A percentile compares a stretch with the other conserved stretches of the same genome.
Conservation (phyloP, 2,329 filamentous ascomycete species). For the Cladosporium phlei region DNA sequence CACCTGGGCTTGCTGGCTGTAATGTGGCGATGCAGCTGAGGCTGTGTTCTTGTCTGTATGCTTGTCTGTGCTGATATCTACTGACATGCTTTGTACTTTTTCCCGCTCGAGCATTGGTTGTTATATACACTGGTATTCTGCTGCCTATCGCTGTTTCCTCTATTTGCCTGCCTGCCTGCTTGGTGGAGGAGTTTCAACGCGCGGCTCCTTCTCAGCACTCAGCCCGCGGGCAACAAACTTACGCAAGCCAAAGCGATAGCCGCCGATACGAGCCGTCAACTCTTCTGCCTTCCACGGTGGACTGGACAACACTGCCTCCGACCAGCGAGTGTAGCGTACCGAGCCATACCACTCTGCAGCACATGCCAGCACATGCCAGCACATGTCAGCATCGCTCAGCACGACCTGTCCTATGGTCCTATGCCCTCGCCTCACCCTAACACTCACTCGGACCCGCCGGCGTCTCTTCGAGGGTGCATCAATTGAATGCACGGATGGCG, state of each 20-base stretch:
- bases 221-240: constrained; percentile 3
- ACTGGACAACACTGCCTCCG: too few relatives aligned
- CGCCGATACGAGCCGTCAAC: background rate
- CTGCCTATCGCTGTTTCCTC: background rate
- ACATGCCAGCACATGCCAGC: background rate
- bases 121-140: constrained; percentile 4
- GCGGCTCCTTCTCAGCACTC: background rate
- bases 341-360: background rate
- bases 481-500: constrained; percentile 2
- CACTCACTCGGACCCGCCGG: constrained; percentile 4
- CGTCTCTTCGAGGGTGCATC: constrained; percentile 3
- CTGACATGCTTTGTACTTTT: background rate
- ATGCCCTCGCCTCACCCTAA: background rate
- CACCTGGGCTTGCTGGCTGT: background rate
- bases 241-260: constrained; percentile 6
- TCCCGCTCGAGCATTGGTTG: background rate
- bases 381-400: too few relatives aligned
- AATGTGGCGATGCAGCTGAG: constrained; percentile 1
- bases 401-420: too few relatives aligned
- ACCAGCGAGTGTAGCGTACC: constrained; percentile 1
- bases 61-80: too few relatives aligned
- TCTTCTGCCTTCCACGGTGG: background rate
- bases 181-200: too few relatives aligned
- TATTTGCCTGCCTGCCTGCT: background rate
- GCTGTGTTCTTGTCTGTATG: too few relatives aligned